phyloP scores from a whole-genome alignment of 352 stramenopile species.

The Phytophthora pinifolia region DNA sequence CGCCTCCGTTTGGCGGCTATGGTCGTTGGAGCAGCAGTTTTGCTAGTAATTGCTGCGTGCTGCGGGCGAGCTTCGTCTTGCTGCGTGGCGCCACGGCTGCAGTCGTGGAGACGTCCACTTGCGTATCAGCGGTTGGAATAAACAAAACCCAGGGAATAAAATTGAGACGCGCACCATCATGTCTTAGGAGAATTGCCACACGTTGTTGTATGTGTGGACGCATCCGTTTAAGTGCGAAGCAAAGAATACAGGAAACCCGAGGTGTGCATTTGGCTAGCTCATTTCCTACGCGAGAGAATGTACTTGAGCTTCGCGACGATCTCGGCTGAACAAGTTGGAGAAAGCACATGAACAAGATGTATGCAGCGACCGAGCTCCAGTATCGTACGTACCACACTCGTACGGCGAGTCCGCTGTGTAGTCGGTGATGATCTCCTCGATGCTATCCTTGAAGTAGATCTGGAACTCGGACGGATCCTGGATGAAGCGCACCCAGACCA shows the following conservation, averaged over 20 bases:
- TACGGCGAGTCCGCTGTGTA: slow-evolving; percentile 90
- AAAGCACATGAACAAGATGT: slow-evolving; percentile 13
- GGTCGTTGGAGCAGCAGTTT: slow-evolving; percentile 24
- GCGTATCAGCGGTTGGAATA: slow-evolving; percentile 37
- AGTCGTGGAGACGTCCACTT: slow-evolving; percentile 25
- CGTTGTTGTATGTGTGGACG: too few relatives aligned
- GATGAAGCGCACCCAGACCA: slow-evolving; percentile 87
- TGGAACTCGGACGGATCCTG: slow-evolving; percentile 85
- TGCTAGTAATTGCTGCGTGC: slow-evolving; percentile 25
- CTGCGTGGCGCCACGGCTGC: slow-evolving; percentile 17
- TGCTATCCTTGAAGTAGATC: slow-evolving; percentile 89
- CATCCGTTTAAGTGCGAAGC: too few relatives aligned
- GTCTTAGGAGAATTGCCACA: slow-evolving; percentile 3
- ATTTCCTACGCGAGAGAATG: slow-evolving; percentile 84
- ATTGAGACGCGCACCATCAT: slow-evolving; percentile 82
- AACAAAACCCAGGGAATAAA: slow-evolving; percentile 67
- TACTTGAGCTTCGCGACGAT: slow-evolving; percentile 92
- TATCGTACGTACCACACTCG: slow-evolving; percentile 71
- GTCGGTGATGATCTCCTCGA: slow-evolving; percentile 88
- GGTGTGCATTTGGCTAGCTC: slow-evolving; percentile 9
- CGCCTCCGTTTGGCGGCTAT: slow-evolving; percentile 8
- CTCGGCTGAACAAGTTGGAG: slow-evolving; percentile 51
- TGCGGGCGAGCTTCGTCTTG: slow-evolving; percentile 15
- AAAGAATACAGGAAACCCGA: not conserved
- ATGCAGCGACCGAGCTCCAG: not conserved